Percentiles rank a stretch among this genome's conserved stretches.
Evolutionary conservation across 78 protist species (phyloP).

Genomic region (Creolimax fragrantissima): DNA sequence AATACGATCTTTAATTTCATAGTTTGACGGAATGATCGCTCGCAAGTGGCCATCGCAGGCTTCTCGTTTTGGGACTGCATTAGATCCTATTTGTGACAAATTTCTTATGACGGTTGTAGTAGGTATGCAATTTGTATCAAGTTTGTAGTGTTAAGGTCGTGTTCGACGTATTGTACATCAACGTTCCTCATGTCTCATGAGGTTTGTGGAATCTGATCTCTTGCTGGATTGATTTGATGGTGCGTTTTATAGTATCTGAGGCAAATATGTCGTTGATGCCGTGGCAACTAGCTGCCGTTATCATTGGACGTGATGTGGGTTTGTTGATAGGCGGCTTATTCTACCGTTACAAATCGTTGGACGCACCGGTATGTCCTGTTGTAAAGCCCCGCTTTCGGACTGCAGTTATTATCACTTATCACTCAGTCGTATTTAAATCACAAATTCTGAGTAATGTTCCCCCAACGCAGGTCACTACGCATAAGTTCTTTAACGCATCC

Average conservation of each 20-base stretch:
- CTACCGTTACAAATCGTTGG: neutral
- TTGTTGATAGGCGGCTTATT: neutral
- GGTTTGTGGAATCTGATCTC: too few relatives aligned
- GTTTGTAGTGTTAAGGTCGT: neutral
- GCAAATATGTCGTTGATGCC: neutral
- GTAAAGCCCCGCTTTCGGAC: neutral
- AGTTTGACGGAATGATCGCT: slow-evolving; percentile 23
- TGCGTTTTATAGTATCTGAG: neutral
- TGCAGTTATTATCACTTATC: neutral
- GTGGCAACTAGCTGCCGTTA: neutral
- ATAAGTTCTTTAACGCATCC: neutral
- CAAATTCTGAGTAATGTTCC: too few relatives aligned
- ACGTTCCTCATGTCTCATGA: too few relatives aligned
- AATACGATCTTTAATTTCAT: too few relatives aligned
- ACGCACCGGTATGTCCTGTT: neutral
- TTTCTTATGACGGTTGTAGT: slow-evolving; percentile 2
- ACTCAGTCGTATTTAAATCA: too few relatives aligned
- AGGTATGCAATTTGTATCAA: neutral
- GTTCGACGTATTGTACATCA: too few relatives aligned
- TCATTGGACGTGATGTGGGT: slow-evolving; percentile 4
- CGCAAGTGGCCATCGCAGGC: slow-evolving; percentile 17
- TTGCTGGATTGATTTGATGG: too few relatives aligned
- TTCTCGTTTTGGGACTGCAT: slow-evolving; percentile 15
- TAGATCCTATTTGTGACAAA: slow-evolving; percentile 12
- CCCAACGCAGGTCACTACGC: neutral